Evolutionary conservation across 169 alveolate species (phyloP).

Genomic region (Plasmodium inui): DNA sequence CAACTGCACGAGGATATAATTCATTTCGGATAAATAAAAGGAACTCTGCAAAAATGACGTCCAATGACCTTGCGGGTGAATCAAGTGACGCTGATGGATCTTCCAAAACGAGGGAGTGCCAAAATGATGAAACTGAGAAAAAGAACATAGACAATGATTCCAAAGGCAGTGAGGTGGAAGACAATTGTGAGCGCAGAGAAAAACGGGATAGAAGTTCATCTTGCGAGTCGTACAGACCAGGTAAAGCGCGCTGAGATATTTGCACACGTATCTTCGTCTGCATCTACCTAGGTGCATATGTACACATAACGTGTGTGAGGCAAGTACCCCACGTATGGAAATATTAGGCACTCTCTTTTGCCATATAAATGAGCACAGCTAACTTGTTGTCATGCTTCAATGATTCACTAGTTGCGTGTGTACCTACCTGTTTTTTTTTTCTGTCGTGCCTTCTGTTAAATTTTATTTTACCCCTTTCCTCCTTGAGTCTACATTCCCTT

Average conservation of each 20-base stretch:
- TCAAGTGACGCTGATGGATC: constrained; percentile 12
- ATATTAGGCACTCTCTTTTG: neutral
- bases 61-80: constrained; percentile 10
- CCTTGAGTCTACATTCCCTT: neutral
- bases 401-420: neutral
- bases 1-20: neutral
- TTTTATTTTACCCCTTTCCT: neutral
- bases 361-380: neutral
- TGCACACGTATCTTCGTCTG: neutral
- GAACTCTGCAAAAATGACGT: constrained; percentile 20
- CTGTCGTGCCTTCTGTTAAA: neutral
- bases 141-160: constrained; percentile 9
- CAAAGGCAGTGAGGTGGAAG: constrained; percentile 19
- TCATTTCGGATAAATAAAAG: neutral
- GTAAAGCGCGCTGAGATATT: neutral
- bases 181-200: constrained; percentile 56
- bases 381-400: neutral
- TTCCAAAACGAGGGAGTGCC: constrained; percentile 1
- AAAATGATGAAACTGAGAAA: constrained; percentile 23
- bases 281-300: neutral
- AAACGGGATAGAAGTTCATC: constrained; percentile 66
- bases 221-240: constrained; percentile 37
- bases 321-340: neutral
- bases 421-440: neutral
- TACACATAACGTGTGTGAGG: neutral